phyloP scores from a whole-genome alignment of 1,139 yeast genomes.

The Blastobotrys capitulatus region DNA sequence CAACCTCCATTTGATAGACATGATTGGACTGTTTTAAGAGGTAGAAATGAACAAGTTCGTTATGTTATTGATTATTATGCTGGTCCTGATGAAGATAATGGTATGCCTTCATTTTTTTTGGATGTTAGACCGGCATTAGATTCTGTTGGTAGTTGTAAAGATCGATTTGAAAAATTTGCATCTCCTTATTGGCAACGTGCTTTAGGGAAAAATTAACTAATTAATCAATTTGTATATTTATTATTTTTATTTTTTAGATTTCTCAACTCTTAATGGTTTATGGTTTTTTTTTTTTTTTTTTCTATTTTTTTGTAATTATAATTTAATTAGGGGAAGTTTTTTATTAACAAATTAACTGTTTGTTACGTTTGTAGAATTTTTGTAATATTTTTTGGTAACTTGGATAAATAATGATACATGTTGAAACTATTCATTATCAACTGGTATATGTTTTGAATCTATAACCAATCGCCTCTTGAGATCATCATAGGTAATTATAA shows the following conservation, averaged over 20 bases:
- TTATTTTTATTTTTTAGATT: neutral
- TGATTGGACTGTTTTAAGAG: conserved; percentile 93
- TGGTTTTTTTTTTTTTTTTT: neutral
- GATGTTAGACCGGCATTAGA: conserved; percentile 97
- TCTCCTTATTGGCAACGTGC: conserved; percentile 44
- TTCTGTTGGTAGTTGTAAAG: conserved; percentile 52
- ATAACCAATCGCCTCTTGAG: too few species aligned
- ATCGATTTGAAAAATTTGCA: conserved; percentile 55
- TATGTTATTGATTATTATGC: conserved; percentile 93
- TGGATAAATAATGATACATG: too few species aligned
- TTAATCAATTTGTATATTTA: neutral
- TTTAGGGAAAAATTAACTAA: conserved; percentile 33
- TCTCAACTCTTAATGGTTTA: neutral
- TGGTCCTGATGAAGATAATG: conserved; percentile 76
- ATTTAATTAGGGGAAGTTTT: neutral
- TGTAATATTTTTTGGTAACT: too few species aligned
- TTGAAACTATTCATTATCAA: too few species aligned
- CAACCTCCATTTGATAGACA: conserved; percentile 97
- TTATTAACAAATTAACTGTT: neutral
- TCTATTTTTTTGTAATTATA: neutral
- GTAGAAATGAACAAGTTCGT: conserved; percentile 59
- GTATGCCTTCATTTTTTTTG: conserved; percentile 83
- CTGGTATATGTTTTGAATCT: too few species aligned
- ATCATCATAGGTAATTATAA: too few species aligned
- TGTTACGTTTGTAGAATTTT: neutral